A percentile compares a stretch with the other conserved stretches of the same genome.
phyloP scores from a whole-genome alignment of 495 filamentous ascomycete genomes.

The Talaromyces trachyspermus region DNA sequence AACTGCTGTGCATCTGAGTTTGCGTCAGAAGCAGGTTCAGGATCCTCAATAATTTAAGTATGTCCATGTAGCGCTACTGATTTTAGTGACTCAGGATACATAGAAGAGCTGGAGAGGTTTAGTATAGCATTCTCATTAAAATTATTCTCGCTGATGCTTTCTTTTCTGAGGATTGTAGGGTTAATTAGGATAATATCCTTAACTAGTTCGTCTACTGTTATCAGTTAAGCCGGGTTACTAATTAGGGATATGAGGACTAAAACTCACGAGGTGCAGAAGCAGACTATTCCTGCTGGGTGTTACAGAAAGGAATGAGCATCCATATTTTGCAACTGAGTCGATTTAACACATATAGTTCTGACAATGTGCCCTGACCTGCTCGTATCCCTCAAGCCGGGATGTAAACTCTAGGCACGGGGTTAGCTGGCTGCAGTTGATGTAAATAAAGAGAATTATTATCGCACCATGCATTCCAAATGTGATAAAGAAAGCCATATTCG shows the following conservation, averaged over 20 bases:
- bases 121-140: constrained; percentile 2
- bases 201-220: not conserved
- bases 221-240: not conserved
- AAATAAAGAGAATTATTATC: constrained; percentile 20
- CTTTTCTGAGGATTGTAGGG: constrained; percentile 3
- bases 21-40: not conserved
- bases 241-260: not conserved
- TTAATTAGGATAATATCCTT: not conserved
- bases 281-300: not conserved
- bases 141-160: constrained; percentile 3
- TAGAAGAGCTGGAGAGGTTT: not conserved
- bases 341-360: constrained; percentile 44
- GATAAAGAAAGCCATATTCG: constrained; percentile 46
- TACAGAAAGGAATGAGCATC: not conserved
- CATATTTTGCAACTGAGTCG: not conserved
- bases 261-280: not conserved
- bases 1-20: not conserved
- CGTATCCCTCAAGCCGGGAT: constrained; percentile 45
- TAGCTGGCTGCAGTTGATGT: not conserved
- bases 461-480: constrained; percentile 50
- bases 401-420: constrained; percentile 36
- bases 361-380: constrained; percentile 47
- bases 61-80: constrained; percentile 1
- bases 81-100: not conserved
- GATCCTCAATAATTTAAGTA: constrained; percentile 2